Evolutionary conservation across 2,329 filamentous ascomycete species (phyloP).

Genomic region (Capronia americana): DNA sequence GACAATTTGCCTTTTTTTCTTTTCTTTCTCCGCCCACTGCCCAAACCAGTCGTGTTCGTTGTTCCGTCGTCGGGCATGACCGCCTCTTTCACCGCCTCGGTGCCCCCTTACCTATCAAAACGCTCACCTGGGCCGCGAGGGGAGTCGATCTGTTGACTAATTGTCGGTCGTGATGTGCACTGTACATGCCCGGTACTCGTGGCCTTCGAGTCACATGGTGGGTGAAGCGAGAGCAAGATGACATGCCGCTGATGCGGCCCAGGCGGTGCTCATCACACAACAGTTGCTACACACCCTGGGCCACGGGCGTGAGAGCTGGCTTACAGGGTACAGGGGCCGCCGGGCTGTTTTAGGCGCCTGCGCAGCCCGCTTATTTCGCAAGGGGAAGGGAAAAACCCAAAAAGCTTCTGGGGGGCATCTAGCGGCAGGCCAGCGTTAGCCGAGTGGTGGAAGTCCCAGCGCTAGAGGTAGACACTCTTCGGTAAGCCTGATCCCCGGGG

Average conservation of each 20-base stretch:
- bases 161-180: background rate
- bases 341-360: background rate
- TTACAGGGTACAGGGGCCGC: background rate
- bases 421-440: constrained; percentile 24
- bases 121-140: background rate
- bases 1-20: background rate
- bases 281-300: background rate
- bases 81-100: constrained; percentile 35
- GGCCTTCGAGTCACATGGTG: constrained; percentile 7
- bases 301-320: background rate
- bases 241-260: constrained; percentile 19
- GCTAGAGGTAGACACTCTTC: constrained; percentile 30
- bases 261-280: background rate
- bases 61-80: constrained; percentile 32
- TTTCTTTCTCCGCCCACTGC: constrained; percentile 14
- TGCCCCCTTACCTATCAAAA: background rate
- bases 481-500: constrained; percentile 34
- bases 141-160: constrained; percentile 1
- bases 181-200: background rate
- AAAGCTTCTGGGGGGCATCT: constrained; percentile 31
- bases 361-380: background rate
- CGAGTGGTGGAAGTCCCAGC: constrained; percentile 21
- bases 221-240: constrained; percentile 13
- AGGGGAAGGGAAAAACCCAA: constrained; percentile 15
- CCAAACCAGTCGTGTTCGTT: constrained; percentile 4